These are phyloP conservation scores for Botryotinia globosa DNA, from an alignment of 2,329 filamentous ascomycete genomes.

Conservation along the genomic window DNA sequence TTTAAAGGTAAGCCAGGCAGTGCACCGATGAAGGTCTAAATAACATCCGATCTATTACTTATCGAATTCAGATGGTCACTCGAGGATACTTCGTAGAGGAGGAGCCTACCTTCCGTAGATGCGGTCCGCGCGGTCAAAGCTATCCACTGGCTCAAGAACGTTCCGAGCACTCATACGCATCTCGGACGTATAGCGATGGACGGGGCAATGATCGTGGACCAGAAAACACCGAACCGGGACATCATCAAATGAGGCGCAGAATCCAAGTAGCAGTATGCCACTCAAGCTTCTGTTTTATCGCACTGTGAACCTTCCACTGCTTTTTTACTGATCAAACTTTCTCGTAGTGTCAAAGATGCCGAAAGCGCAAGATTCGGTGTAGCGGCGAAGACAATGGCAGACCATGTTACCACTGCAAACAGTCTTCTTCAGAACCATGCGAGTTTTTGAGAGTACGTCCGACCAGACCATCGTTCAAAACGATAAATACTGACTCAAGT, in stretches of 20 bases:
- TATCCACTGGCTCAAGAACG: slow-evolving; percentile 35
- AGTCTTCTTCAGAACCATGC: slow-evolving; percentile 67
- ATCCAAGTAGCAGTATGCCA: slow-evolving; percentile 51
- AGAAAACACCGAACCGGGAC: slow-evolving; percentile 29
- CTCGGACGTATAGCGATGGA: slow-evolving; percentile 30
- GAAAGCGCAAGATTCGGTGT: slow-evolving; percentile 92
- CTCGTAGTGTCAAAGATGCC: slow-evolving; percentile 77
- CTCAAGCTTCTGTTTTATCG: slow-evolving; percentile 21
- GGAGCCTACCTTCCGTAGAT: slow-evolving; percentile 31
- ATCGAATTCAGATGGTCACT: slow-evolving; percentile 24
- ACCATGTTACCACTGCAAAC: slow-evolving; percentile 76
- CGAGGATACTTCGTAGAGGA: slow-evolving; percentile 31
- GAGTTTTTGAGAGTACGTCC: slow-evolving; percentile 72
- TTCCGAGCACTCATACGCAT: slow-evolving; percentile 6
- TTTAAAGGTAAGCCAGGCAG: slow-evolving; percentile 18
- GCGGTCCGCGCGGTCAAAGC: slow-evolving; percentile 26
- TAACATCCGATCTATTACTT: slow-evolving; percentile 13
- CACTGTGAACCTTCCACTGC: background rate
- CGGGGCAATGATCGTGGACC: slow-evolving; percentile 27
- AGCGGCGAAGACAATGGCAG: slow-evolving; percentile 82
- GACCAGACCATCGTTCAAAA: background rate
- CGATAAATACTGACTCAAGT: slow-evolving; percentile 20
- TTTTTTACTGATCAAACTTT: slow-evolving; percentile 18
- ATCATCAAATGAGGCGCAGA: slow-evolving; percentile 40
- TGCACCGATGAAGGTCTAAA: background rate